Conservation (phyloP, 2,329 filamentous ascomycete genomes). For the Mycosphaerella sp. region DNA sequence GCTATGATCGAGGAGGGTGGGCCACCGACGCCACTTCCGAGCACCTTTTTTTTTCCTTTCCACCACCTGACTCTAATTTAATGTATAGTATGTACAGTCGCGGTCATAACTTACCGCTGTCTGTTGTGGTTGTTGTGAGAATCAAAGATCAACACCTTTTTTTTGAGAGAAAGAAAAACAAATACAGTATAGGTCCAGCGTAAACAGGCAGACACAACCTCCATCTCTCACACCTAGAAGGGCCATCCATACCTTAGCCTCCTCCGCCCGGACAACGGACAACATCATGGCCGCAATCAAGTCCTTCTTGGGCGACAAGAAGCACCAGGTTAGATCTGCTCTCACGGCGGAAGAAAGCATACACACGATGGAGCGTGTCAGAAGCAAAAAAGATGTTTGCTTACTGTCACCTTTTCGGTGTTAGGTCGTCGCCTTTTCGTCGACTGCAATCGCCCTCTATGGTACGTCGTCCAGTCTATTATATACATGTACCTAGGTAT, state of each 20-base stretch:
- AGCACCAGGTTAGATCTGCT: constrained; percentile 19
- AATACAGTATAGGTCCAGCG: too few relatives aligned
- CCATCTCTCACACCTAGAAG: not conserved
- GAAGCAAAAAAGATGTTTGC: not conserved
- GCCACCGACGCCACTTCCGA: not conserved
- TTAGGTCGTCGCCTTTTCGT: constrained; percentile 48
- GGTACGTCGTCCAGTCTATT: not conserved
- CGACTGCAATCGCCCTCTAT: constrained; percentile 50
- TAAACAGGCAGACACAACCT: not conserved
- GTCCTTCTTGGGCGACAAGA: constrained; percentile 18
- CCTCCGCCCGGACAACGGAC: not conserved
- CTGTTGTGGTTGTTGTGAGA: not conserved
- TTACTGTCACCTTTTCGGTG: not conserved
- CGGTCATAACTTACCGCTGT: not conserved
- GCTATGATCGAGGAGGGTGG: too few relatives aligned
- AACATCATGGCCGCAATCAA: constrained; percentile 5
- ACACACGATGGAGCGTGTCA: not conserved
- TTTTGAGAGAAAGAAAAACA: not conserved
- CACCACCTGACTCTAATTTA: not conserved
- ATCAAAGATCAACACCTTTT: not conserved
- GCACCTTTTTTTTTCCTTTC: not conserved
- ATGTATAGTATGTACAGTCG: too few relatives aligned
- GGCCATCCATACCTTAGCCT: not conserved
- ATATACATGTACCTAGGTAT: too few relatives aligned
- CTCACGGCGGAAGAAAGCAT: not conserved